Base-by-base conservation (phyloP, 257 asterid genomes). In the Petunia axillaris region DNA sequence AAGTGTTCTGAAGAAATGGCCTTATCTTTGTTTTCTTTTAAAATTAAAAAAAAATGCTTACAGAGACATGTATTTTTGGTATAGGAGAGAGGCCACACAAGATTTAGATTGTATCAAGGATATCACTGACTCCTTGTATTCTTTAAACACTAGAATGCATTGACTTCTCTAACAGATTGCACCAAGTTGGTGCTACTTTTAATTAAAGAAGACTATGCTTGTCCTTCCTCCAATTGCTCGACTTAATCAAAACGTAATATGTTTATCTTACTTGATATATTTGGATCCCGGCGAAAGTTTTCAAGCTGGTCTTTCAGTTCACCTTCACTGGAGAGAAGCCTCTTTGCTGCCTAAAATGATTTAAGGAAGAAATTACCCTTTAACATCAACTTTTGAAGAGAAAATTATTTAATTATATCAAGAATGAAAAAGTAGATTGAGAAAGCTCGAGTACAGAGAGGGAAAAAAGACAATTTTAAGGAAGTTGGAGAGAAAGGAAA, bases 281-380 rank as follows among this genome's bases (percentile, higher is more conserved):
- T 85, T 81, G 88, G 93, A 89, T 94, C 96, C 87, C 85, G 87
- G 53, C 89, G 88, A 84, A 96, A 96, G 54, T 53, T 81, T 53
- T 90, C 90, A 54, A 96, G 93, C 88, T 93, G 94, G 78, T 84
- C 64, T 88, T 87, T 92, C 76, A 93, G 90, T 80, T 84, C 85
- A 77, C 98, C 98, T 58, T 85, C 83, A 84, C 96, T 91, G 77
- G 82, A 77, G 58, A 96, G 55, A 78, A 96, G 97, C 87, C 98
- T 96, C 86, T 88, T 85, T 87, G 99, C 97, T 82, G 99, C 99
- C 99, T 96, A 82, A 63, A 68, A 78, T 81, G 79, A 77, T 38
- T 64, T 3, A 16, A 65, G 13, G 25, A 50, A 52, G 48, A 55
- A 57, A 68, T 37, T 35, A 14, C 44, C 65, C n/a, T 41, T 50